These are phyloP conservation scores for Elasticomyces elasticus DNA, from an alignment of 495 filamentous ascomycete species.

Conservation along the genomic window DNA sequence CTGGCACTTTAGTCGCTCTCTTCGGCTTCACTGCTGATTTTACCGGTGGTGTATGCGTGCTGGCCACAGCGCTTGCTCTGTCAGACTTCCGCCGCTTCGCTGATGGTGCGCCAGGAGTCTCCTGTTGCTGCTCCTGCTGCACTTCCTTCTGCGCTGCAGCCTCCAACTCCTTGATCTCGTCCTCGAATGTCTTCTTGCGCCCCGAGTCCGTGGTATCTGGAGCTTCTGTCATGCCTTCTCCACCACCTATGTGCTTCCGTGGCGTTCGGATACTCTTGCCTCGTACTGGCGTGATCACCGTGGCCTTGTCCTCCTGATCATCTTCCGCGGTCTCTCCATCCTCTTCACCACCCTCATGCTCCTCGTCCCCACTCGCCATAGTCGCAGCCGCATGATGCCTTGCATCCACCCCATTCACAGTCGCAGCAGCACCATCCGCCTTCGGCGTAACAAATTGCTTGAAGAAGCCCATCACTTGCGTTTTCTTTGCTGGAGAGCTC, in stretches of 20 bases:
- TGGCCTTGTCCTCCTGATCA: no score
- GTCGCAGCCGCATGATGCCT: neutral
- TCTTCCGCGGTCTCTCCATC: no score
- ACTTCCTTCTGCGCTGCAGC: slow-evolving; percentile 4
- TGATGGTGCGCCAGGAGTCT: neutral
- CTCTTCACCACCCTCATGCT: neutral
- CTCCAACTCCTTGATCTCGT: slow-evolving; percentile 19
- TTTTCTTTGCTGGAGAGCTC: slow-evolving; percentile 3
- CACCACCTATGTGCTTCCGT: neutral
- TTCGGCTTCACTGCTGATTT: neutral
- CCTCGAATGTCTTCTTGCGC: slow-evolving; percentile 14
- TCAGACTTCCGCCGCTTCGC: slow-evolving; percentile 4
- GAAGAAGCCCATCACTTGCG: slow-evolving; percentile 12
- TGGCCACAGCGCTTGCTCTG: neutral
- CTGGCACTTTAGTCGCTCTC: neutral
- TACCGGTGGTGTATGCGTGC: neutral
- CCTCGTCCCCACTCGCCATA: neutral
- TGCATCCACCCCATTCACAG: neutral
- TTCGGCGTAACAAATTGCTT: slow-evolving; percentile 22
- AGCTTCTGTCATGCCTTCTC: neutral
- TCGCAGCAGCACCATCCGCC: neutral
- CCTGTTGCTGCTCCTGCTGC: neutral
- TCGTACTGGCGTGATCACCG: neutral
- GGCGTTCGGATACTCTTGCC: neutral
- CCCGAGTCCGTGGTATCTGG: neutral